Conservation (phyloP, 2,329 filamentous ascomycete species). For the Nemania diffusa region DNA sequence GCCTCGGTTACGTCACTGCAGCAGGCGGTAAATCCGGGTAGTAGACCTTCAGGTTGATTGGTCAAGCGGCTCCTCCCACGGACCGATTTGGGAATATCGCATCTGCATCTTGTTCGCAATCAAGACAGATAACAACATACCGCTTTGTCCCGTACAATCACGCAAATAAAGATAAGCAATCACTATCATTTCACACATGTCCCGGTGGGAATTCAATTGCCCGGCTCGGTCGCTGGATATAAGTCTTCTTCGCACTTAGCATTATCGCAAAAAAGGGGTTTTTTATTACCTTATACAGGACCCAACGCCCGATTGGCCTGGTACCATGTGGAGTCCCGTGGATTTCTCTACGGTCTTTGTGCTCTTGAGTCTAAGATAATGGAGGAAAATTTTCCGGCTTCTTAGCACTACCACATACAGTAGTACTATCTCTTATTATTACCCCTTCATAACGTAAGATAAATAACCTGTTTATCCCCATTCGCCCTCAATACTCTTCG, state of each 20-base stretch:
- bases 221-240: background rate
- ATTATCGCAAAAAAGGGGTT: too few relatives aligned
- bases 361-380: constrained; percentile 36
- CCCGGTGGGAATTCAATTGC: background rate
- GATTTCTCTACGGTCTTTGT: constrained; percentile 27
- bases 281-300: background rate
- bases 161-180: constrained; percentile 32
- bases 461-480: constrained; percentile 18
- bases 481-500: constrained; percentile 5
- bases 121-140: constrained; percentile 7
- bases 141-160: constrained; percentile 17
- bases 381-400: constrained; percentile 35
- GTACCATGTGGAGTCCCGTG: constrained; percentile 37
- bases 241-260: background rate
- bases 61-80: constrained; percentile 1
- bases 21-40: background rate
- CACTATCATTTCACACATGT: constrained; percentile 2
- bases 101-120: constrained; percentile 2
- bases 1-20: background rate
- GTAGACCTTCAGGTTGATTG: constrained; percentile 10
- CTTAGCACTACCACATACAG: constrained; percentile 28
- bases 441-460: constrained; percentile 43
- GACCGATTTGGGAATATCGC: constrained; percentile 27
- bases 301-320: constrained; percentile 23
- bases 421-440: constrained; percentile 24